Base-by-base conservation (phyloP, 2,329 filamentous ascomycete species). In the Aspergillus alliaceus region DNA sequence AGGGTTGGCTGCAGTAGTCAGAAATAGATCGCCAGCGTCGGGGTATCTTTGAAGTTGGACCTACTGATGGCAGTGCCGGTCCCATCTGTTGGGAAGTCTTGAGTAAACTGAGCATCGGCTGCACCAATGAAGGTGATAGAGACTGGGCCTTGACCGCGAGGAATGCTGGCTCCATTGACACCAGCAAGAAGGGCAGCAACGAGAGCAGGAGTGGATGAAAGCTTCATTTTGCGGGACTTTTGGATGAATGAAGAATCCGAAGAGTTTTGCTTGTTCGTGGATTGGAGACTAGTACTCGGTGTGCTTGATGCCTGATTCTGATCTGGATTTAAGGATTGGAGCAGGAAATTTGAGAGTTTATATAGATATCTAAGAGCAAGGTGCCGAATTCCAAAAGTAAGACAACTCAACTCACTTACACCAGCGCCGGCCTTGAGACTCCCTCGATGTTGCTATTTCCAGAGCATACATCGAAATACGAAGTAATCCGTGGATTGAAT, bases 121-220 rank as follows among this genome's bases (percentile, higher is more conserved):
- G 64, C 65, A 22, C 65, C 65, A 24, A 59, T 40, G 47, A 67
- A 67, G 31, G 58, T 64, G 44, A 64, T 61, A 20, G 42, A 8
- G 15, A 48, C 51, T 8, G 44, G 15, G 9, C 27, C 44, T 15
- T 48, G 44, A 6, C n/a, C 5, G 4, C 44, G 44, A 48, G 44
- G 44, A 15, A 48, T 48, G 27, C 44, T 48, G 24, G 29, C 44
- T n/a, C 27, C 44, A 6, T 32, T 32, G 44, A 32, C 44, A 48
- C 44, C n/a, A 11, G 44, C 44, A 14, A 48, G 18, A 32, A 48
- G 27, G 14, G 44, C 40, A n/a, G 40, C 25, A n/a, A 32, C 27
- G 25, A 48, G 11, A 9, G 18, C 27, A 22, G 27, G 22, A n/a
- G n/a, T 32, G 6, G 44, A 31, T 2, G 44, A 48, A 15, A 48